Conservation (phyloP, 257 asterid species). For the Cynanchum wilfordii region DNA sequence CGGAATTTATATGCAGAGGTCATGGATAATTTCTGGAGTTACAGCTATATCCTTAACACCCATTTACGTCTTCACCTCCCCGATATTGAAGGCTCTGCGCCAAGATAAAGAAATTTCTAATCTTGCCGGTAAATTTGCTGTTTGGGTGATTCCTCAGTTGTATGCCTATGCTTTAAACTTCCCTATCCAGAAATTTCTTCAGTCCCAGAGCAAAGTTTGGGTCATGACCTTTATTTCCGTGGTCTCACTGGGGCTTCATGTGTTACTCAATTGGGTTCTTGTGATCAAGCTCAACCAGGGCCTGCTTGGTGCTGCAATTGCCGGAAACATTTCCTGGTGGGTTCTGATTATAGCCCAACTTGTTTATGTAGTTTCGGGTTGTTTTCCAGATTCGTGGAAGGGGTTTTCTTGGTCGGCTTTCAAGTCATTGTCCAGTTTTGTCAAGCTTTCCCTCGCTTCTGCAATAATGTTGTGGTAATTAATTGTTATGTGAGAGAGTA, state of each 20-base stretch:
- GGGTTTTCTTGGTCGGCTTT: conserved; percentile 36
- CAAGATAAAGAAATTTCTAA: conserved; percentile 22
- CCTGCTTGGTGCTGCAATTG: conserved; percentile 28
- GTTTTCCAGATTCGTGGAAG: conserved; percentile 30
- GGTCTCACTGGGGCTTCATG: conserved; percentile 21
- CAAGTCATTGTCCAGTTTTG: conserved; percentile 16
- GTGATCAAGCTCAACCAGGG: conserved; percentile 24
- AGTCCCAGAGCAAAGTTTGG: conserved; percentile 29
- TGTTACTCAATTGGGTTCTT: conserved; percentile 25
- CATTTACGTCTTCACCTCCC: conserved; percentile 12
- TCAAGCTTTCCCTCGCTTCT: conserved; percentile 33
- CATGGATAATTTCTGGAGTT: conserved; percentile 24
- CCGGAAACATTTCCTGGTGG: conserved; percentile 28
- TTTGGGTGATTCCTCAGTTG: conserved; percentile 24
- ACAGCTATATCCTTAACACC: conserved; percentile 22
- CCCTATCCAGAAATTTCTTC: conserved; percentile 32
- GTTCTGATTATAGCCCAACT: conserved; percentile 15
- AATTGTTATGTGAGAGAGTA: not conserved
- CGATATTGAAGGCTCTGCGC: conserved; percentile 12
- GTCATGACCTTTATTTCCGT: conserved; percentile 23
- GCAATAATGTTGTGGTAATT: conserved; percentile 39
- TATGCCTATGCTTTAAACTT: conserved; percentile 21
- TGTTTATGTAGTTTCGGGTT: conserved; percentile 22
- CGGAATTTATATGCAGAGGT: conserved; percentile 34
- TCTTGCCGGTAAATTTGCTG: conserved; percentile 25